Evolutionary conservation across 805 yeast genomes (phyloP).

Genomic region (Starmerella kuoi): DNA sequence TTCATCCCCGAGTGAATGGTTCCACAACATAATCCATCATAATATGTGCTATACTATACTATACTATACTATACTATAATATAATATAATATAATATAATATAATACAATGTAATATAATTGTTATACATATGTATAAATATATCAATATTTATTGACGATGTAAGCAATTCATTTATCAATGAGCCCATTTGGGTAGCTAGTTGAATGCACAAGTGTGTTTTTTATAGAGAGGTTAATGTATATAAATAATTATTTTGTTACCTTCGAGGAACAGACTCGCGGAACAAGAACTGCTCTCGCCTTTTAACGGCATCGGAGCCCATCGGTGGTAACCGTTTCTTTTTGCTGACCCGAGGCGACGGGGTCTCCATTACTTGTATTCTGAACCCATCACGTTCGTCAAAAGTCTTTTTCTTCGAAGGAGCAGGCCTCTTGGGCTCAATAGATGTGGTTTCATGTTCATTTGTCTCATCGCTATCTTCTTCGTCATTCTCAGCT

Average conservation of each 20-base stretch:
- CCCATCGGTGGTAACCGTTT: slow-evolving; percentile 25
- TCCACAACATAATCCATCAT: no score
- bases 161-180: no score
- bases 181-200: no score
- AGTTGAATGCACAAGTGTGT: no score
- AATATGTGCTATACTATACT: no score
- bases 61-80: no score
- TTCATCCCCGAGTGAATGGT: neutral
- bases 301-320: slow-evolving; percentile 10
- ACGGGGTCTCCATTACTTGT: slow-evolving; percentile 17
- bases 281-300: slow-evolving; percentile 25
- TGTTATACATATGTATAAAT: no score
- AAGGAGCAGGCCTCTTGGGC: slow-evolving; percentile 1
- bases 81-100: no score
- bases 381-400: slow-evolving; percentile 24
- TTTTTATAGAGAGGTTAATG: no score
- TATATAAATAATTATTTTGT: no score
- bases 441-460: neutral
- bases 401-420: slow-evolving; percentile 13
- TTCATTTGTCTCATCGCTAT: slow-evolving; percentile 6
- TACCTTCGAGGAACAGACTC: slow-evolving; percentile 17
- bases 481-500: slow-evolving; percentile 13
- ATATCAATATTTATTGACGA: no score
- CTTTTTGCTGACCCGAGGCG: slow-evolving; percentile 10
- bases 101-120: no score